Conservation (phyloP, 805 yeast genomes). For the Yarrowia sp. region DNA sequence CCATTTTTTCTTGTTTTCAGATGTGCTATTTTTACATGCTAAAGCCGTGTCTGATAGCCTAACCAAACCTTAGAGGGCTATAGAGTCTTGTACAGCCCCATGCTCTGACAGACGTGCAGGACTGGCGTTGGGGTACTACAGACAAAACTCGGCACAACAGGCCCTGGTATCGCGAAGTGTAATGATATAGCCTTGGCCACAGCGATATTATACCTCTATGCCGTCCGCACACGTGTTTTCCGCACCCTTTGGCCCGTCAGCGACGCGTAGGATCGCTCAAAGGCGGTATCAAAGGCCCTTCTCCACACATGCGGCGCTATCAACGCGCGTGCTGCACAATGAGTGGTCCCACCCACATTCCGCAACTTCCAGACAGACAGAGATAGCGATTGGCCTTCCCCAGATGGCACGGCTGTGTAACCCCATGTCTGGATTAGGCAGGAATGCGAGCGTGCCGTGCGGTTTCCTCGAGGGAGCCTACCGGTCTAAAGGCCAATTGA, state of each 20-base stretch:
- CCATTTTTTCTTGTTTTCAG: too few species aligned
- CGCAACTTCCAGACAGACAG: not conserved
- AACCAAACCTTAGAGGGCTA: not conserved
- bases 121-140: too few species aligned
- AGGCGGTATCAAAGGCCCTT: too few species aligned
- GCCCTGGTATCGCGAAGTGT: not conserved
- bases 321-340: not conserved
- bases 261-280: too few species aligned
- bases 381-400: not conserved
- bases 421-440: constrained; percentile 9
- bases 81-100: constrained; percentile 17
- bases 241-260: not conserved
- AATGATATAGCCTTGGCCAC: not conserved
- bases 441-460: not conserved
- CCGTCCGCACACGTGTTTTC: too few species aligned
- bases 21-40: constrained; percentile 20
- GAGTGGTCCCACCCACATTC: constrained; percentile 20
- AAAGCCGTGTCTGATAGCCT: constrained; percentile 18
- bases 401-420: constrained; percentile 22
- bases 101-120: constrained; percentile 9
- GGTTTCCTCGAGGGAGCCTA: too few species aligned
- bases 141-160: too few species aligned
- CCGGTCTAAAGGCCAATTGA: too few species aligned
- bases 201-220: too few species aligned
- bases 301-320: constrained; percentile 23